Conservation (phyloP, 1,284 basidiomycete genomes). For the Meira miltonrushii region DNA sequence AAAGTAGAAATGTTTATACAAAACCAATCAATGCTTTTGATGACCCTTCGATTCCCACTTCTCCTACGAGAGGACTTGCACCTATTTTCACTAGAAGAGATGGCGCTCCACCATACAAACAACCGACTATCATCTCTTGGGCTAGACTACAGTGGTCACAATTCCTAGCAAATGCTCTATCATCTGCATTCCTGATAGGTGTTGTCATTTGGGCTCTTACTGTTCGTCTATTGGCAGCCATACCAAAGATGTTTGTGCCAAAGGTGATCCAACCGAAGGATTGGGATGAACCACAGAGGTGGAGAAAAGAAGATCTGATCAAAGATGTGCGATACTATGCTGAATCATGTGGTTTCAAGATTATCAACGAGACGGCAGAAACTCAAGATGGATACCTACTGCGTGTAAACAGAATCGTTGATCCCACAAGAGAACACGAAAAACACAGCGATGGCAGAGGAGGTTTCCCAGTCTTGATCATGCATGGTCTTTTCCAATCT, state of each 20-base stretch:
- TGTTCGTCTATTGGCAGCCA: conserved; percentile 25
- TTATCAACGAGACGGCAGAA: conserved; percentile 60
- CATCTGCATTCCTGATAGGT: conserved; percentile 57
- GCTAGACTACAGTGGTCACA: conserved; percentile 55
- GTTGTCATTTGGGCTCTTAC: conserved; percentile 54
- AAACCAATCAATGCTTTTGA: conserved; percentile 40
- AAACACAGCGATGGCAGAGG: conserved; percentile 55
- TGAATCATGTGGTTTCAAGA: conserved; percentile 59
- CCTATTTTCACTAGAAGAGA: conserved; percentile 34
- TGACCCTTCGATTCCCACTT: conserved; percentile 11
- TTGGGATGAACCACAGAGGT: conserved; percentile 59
- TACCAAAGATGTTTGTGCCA: conserved; percentile 22
- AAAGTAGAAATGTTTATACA: conserved; percentile 34
- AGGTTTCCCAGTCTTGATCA: conserved; percentile 62
- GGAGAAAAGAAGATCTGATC: conserved; percentile 56
- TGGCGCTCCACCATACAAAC: conserved; percentile 32
- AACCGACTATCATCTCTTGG: conserved; percentile 33
- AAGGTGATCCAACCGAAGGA: conserved; percentile 17
- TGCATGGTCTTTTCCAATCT: conserved; percentile 64
- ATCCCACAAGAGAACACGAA: conserved; percentile 54
- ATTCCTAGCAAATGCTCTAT: conserved; percentile 56
- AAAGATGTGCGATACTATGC: conserved; percentile 63
- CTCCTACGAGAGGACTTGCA: not conserved
- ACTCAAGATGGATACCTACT: conserved; percentile 62
- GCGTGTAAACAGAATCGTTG: conserved; percentile 59